Evolutionary conservation across 495 filamentous ascomycete genomes (phyloP).

Genomic region (Trichoderma virens): DNA sequence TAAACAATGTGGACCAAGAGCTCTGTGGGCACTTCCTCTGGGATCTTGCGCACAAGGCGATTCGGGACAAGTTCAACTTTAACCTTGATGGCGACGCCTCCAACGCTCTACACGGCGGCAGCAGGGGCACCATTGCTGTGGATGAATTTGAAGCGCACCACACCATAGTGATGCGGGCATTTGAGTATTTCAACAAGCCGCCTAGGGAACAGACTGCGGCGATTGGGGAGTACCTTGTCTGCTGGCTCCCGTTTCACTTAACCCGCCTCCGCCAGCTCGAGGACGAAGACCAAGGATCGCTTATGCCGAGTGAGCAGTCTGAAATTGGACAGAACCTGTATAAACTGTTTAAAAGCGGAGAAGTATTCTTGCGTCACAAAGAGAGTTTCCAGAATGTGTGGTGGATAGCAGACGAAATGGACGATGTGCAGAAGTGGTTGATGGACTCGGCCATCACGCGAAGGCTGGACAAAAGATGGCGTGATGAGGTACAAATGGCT

Average conservation of each 20-base stretch:
- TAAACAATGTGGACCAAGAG: slow-evolving; percentile 17
- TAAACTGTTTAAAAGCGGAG: slow-evolving; percentile 3
- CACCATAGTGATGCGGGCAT: slow-evolving; percentile 10
- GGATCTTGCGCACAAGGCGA: slow-evolving; percentile 17
- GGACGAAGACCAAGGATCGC: slow-evolving; percentile 5
- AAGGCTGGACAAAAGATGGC: slow-evolving; percentile 12
- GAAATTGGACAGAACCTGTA: slow-evolving; percentile 12
- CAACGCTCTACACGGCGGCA: slow-evolving; percentile 5
- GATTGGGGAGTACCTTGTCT: slow-evolving; percentile 11
- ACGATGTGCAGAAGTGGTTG: slow-evolving; percentile 10
- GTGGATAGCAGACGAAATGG: slow-evolving; percentile 7
- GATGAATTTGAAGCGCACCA: slow-evolving; percentile 16
- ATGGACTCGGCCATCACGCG: slow-evolving; percentile 8
- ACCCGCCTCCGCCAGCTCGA: not conserved
- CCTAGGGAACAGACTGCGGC: not conserved
- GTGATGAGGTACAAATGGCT: slow-evolving; percentile 1
- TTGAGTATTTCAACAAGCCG: no score
- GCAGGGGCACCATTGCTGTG: slow-evolving; percentile 9
- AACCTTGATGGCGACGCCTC: slow-evolving; percentile 13
- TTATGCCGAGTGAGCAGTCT: not conserved
- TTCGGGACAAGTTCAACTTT: slow-evolving; percentile 17
- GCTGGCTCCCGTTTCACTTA: slow-evolving; percentile 15
- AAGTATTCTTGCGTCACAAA: not conserved
- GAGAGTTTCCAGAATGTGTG: not conserved
- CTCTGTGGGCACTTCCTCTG: slow-evolving; percentile 17